A percentile compares a stretch with the other conserved stretches of the same genome.
phyloP scores from a whole-genome alignment of 805 yeast genomes.

The Scheffersomyces spartinae region DNA sequence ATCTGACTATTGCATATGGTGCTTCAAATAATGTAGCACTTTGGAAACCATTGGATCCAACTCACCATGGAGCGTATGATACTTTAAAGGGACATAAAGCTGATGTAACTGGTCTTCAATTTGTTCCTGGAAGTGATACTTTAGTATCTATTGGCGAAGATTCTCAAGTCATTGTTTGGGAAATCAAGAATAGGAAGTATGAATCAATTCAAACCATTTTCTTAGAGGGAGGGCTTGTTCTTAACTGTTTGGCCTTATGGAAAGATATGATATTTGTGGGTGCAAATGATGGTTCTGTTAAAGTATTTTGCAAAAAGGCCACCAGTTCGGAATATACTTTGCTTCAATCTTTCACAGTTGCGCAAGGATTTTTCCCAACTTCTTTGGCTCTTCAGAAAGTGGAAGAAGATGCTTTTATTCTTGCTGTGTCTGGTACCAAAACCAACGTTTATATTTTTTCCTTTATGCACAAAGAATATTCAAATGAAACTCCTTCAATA shows the following conservation, averaged over 20 bases:
- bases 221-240: too few species aligned
- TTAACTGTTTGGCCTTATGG: too few species aligned
- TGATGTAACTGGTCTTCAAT: constrained; percentile 56
- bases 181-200: too few species aligned
- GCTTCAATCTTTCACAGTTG: too few species aligned
- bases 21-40: constrained; percentile 56
- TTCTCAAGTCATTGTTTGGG: constrained; percentile 52
- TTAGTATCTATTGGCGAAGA: constrained; percentile 65
- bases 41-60: constrained; percentile 44
- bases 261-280: too few species aligned
- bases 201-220: too few species aligned
- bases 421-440: constrained; percentile 70
- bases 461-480: constrained; percentile 14
- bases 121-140: constrained; percentile 29
- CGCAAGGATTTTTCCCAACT: too few species aligned
- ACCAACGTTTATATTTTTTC: constrained; percentile 42
- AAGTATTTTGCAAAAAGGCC: too few species aligned
- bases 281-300: too few species aligned
- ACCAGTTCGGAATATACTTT: too few species aligned
- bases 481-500: constrained; percentile 10
- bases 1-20: constrained; percentile 52
- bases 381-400: constrained; percentile 22
- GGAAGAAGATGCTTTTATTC: constrained; percentile 22
- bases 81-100: constrained; percentile 53
- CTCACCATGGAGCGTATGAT: constrained; percentile 33